Base-by-base conservation (phyloP, 352 stramenopile species). In the Phytophthora ramorum region DNA sequence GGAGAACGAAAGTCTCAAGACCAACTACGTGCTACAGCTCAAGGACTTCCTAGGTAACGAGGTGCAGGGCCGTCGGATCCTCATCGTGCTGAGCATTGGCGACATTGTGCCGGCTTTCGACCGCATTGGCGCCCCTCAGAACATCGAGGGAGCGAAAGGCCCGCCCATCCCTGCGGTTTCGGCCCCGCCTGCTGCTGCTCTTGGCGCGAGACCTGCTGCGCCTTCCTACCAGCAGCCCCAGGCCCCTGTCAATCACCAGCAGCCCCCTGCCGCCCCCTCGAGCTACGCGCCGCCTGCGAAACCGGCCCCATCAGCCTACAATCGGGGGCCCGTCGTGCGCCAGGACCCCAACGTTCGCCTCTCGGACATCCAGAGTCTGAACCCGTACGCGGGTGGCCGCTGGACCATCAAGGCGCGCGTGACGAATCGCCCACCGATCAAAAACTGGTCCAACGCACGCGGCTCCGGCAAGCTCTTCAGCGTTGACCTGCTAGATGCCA, bases 361-460 rank as follows among this genome's bases (percentile, higher is more conserved):
- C 8, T 90, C 86, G 34, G 85, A 94, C 60, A 96, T 96, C 52
- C 78, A 88, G 40, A 95, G 85, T 62, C 75, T 99, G 51, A 99
- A 99, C 76, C 97, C 97, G 66, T 99, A 99, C 75, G 84, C 86
- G 0, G 86, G 85, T 16, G 86, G 86, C 5, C 92, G 92, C 6
- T 99, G 97, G 95, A 98, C 90, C 46, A 98, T 99, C 76, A 98
- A 98, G 74, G 97, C 93, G 37, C 95, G 98, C 60, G 90, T 98
- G 10, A 98, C 94, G 26, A 84, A 63, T 32, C 98, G 98, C 64
- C 82, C 88, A 12, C 90, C 95, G 30, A 97, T 99, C 52, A 96
- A 97, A 58, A 95, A 93, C 54, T 99, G 97, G 97, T 96, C 75
- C 62, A 99, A 99, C 73, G 85, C 92, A 26, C 94, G 96, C 49